These are phyloP conservation scores for Lipomyces yamadae DNA, from an alignment of 805 yeast species.

Conservation along the genomic window DNA sequence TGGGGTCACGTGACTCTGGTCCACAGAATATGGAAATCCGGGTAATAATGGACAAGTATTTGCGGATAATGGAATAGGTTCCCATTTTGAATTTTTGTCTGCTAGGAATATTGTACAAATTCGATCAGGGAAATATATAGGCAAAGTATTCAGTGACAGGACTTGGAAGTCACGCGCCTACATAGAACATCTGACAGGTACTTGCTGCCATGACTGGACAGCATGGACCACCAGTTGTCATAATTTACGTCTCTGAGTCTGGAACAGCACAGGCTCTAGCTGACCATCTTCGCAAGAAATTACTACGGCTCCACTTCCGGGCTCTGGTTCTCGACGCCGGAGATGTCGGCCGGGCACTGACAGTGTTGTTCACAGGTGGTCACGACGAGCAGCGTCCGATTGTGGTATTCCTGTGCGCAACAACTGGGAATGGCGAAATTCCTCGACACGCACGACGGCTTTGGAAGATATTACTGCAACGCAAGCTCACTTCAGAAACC, in stretches of 20 bases:
- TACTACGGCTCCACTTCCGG: conserved; percentile 58
- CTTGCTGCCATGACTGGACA: not conserved
- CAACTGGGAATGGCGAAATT: conserved; percentile 94
- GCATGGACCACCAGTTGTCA: conserved; percentile 50
- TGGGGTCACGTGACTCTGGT: no score
- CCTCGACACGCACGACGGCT: conserved; percentile 77
- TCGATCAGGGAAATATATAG: not conserved
- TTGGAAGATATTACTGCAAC: conserved; percentile 74
- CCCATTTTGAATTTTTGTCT: no score
- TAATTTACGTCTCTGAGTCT: conserved; percentile 89
- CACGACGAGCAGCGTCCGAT: conserved; percentile 48
- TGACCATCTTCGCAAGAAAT: conserved; percentile 58
- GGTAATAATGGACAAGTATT: not conserved
- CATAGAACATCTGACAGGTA: not conserved
- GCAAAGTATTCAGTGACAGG: not conserved
- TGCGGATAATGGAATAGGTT: not conserved
- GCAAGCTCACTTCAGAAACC: conserved; percentile 64
- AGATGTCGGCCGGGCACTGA: conserved; percentile 53
- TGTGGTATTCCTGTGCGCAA: conserved; percentile 71
- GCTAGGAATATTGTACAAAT: not conserved
- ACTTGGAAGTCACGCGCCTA: not conserved
- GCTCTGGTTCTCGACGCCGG: conserved; percentile 61
- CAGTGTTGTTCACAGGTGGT: not conserved
- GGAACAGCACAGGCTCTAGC: conserved; percentile 92
- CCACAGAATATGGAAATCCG: not conserved